phyloP scores from a whole-genome alignment of 768 basidiomycete genomes.

The Pilatotrama ljubarskyi region DNA sequence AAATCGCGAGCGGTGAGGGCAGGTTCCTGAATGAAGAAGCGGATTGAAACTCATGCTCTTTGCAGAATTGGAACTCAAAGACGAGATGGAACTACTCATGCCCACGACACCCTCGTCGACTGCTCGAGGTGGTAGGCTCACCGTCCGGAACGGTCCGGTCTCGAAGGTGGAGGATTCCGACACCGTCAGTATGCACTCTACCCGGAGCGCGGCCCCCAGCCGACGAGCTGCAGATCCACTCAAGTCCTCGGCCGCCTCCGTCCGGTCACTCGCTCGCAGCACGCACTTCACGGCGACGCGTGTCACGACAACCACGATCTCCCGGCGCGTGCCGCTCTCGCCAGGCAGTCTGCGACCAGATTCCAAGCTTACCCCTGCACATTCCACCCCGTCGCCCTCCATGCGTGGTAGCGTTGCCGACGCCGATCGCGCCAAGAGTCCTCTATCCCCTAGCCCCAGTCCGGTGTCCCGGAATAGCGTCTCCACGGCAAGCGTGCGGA shows the following conservation, averaged over 20 bases:
- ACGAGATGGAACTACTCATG: conserved; percentile 66
- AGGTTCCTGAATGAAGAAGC: background rate
- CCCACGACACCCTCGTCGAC: conserved; percentile 37
- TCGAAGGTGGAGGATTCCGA: conserved; percentile 37
- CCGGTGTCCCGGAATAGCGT: conserved; percentile 6
- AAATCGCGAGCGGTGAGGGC: conserved; percentile 76
- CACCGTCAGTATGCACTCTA: conserved; percentile 45
- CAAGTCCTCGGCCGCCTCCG: conserved; percentile 40
- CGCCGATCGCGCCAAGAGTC: conserved; percentile 12
- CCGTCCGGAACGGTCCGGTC: conserved; percentile 23
- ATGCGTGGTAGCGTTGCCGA: conserved; percentile 19
- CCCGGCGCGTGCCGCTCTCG: conserved; percentile 26
- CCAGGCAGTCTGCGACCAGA: conserved; percentile 48
- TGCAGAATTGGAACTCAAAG: conserved; percentile 76
- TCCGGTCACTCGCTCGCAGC: conserved; percentile 49
- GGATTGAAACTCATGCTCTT: background rate
- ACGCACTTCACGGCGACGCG: conserved; percentile 37
- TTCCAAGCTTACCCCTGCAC: conserved; percentile 67
- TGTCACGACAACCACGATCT: conserved; percentile 29
- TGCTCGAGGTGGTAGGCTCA: conserved; percentile 19
- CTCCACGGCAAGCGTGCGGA: conserved; percentile 13
- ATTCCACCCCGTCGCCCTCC: conserved; percentile 22
- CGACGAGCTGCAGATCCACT: conserved; percentile 30
- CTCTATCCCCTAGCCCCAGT: conserved; percentile 19
- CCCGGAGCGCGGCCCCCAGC: conserved; percentile 46